Evolutionary conservation across 306 rosid species (phyloP).

Genomic region (Quercus suber): DNA sequence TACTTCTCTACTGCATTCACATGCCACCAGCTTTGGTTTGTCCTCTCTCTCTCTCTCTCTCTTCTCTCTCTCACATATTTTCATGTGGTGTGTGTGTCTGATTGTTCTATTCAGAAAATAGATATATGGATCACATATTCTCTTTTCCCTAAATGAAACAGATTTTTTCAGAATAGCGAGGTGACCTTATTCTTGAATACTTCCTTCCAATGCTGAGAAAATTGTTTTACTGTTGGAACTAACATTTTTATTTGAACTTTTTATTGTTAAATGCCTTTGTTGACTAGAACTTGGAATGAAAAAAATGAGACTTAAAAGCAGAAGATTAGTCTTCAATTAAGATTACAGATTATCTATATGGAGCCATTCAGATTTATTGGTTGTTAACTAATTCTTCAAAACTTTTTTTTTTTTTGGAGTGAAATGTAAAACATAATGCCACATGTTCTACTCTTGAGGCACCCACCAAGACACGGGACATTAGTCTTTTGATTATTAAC

Average conservation of each 20-base stretch:
- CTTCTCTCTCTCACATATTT: background rate
- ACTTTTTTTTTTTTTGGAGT: no score
- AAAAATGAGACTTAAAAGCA: background rate
- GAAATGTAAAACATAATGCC: no score
- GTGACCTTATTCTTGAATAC: background rate
- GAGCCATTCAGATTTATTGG: background rate
- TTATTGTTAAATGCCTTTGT: background rate
- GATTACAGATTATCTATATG: background rate
- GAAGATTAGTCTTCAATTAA: background rate
- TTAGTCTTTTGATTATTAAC: no score
- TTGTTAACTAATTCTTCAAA: background rate
- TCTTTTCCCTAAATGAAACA: background rate
- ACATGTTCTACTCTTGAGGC: no score
- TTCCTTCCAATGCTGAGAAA: background rate
- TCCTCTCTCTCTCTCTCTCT: background rate
- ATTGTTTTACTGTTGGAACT: background rate
- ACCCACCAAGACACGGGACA: no score
- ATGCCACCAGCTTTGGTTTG: constrained; percentile 95
- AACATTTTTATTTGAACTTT: background rate
- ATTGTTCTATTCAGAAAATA: background rate
- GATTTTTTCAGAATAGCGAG: background rate
- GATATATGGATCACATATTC: background rate
- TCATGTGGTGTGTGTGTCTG: no score
- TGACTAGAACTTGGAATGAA: background rate
- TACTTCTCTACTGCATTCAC: constrained; percentile 63